Base-by-base conservation (phyloP, 768 basidiomycete species). In the Trametes coccinea region DNA sequence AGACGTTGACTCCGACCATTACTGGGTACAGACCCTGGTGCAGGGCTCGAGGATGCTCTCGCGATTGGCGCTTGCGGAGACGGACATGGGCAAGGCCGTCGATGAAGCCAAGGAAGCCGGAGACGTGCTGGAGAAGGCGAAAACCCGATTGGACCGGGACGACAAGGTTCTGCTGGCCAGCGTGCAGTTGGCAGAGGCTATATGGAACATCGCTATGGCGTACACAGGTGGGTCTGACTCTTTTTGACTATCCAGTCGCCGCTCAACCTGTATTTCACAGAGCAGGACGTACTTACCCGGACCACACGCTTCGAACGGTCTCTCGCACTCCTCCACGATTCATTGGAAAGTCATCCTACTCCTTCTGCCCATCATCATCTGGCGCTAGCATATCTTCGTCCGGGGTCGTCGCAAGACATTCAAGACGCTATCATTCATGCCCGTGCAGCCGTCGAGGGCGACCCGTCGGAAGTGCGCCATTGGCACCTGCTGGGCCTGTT, bases 401-500 rank as follows among this genome's bases (percentile, higher is more conserved):
- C 86, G 1, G 86, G 89, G 13, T 82, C 82, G 1, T 75, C 78
- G 4, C 86, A 88, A 29, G 82, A 91, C 63, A 74, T 95, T 37
- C 78, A 84, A n/a, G 76, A 79, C 31, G 92, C 95, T 0, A 81
- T 90, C 6, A 73, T 80, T 13, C 77, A 85, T 53, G 90, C 92
- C 0, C 85, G 88, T 5, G 69, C 77, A 3, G 90, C 94, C 0
- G 85, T 96, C 2, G 90, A 95, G 71, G 78, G 80, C 5, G 84
- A 88, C 33, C 78, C 88, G 0, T 75, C 72, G 34, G 80, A 84
- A 61, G 72, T 91, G 29, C 82, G 92, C 44, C 89, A 90, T 55
- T 98, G 95, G 95, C 96, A 98, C 74, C 82, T 98, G 14, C 80
- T 98, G 0, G 93, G 90, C 0, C 76, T 98, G 4, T 73, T 96